Base-by-base conservation (phyloP, 164 flowering plant species). In the Umbellularia californica region DNA sequence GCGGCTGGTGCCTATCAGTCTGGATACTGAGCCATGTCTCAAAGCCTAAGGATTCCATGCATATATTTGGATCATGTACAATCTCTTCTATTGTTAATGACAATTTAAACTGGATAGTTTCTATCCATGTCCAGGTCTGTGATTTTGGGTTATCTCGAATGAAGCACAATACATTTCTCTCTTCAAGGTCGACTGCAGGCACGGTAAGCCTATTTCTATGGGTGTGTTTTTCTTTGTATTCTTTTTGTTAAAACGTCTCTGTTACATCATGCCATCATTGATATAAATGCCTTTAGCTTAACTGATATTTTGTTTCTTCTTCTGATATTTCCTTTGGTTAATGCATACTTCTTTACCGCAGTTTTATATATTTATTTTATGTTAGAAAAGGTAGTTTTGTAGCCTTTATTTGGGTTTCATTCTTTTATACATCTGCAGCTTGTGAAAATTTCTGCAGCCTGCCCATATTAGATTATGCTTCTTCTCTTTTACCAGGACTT, bases 141-240 rank as follows among this genome's bases (percentile, higher is more conserved):
- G 98, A 95, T 85, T 95, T 95, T 82, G 98, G 98, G 28, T 82
- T 95, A 76, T 95, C 98, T 63, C 78, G 93, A 75, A 89, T 93
- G 89, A 92, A 95, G 86, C 84, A 91, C 74, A 87, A 84, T 81
- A 95, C 97, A 23, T 93, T 86, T 87, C 92, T 95, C 52, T 91
- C 98, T 77, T 91, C 98, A 69, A 90, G 88, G 74, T 91, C 98
- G 55, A 89, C 97, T 72, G 97, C 97, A 72, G 98, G 98, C 75
- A 95, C 98, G 83, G 98, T 95, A 85, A 85, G 87, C 65, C 23
- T 28, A 17, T 11, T 55, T 55, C 35, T 67, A 67, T 67, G 15
- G 20, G 6, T 55, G 20, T 55, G 19, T 28, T 28, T 27, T 15
- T 15, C 19, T 67, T 12, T 27, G 47, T 17, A 30, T 65, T 65